Conservation (phyloP, 106 monocot genomes). For the Dendrobium officinale region DNA sequence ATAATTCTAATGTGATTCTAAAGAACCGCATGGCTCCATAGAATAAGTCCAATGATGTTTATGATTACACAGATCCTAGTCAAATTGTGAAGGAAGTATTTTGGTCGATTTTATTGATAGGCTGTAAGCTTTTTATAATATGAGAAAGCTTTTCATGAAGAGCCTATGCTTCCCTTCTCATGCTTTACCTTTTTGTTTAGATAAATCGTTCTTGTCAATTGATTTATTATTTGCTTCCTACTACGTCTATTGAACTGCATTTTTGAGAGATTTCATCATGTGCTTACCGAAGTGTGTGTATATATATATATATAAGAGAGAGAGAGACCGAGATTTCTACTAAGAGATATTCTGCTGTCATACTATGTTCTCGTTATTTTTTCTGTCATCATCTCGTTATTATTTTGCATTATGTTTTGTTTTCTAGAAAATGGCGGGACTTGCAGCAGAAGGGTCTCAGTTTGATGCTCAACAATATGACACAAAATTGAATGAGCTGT, state of each 20-base stretch:
- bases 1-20: neutral
- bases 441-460: constrained; percentile 4
- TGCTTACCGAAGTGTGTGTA: too few species aligned
- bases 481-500: constrained; percentile 5
- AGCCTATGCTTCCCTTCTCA: neutral
- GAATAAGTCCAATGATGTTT: neutral
- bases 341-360: neutral
- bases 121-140: neutral
- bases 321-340: too few species aligned
- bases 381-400: neutral
- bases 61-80: neutral
- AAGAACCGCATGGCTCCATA: neutral
- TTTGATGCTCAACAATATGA: constrained; percentile 6
- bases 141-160: neutral
- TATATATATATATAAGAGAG: too few species aligned
- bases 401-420: neutral
- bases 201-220: neutral
- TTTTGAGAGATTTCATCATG: too few species aligned
- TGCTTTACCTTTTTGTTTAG: neutral
- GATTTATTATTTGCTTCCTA: neutral
- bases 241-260: neutral
- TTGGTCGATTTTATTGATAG: neutral
- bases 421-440: constrained; percentile 2
- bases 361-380: neutral
- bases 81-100: neutral